A percentile compares a stretch with the other conserved stretches of the same genome.
phyloP scores from a whole-genome alignment of 1,284 basidiomycete species.

The Pholiota adiposa region DNA sequence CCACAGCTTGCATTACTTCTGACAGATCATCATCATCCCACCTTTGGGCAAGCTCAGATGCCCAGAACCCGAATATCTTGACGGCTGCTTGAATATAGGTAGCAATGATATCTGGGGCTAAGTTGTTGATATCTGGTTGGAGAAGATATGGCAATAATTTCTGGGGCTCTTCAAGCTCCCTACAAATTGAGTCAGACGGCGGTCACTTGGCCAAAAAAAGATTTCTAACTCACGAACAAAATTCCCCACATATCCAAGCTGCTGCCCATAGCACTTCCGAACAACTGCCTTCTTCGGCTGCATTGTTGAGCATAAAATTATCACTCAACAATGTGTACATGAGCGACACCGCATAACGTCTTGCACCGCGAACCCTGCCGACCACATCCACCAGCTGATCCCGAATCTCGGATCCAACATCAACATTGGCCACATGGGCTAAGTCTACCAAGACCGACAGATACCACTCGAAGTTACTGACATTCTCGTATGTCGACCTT shows the following conservation, averaged over 20 bases:
- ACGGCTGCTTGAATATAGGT: conserved; percentile 83
- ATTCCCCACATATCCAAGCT: conserved; percentile 96
- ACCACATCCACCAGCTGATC: conserved; percentile 89
- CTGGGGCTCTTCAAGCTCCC: conserved; percentile 72
- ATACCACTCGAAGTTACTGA: conserved; percentile 97
- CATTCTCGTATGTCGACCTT: conserved; percentile 82
- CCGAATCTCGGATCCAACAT: conserved; percentile 76
- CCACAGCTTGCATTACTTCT: conserved; percentile 64
- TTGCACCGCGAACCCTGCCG: conserved; percentile 77
- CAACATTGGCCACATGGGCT: conserved; percentile 80
- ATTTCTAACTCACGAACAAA: conserved; percentile 60
- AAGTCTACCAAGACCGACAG: conserved; percentile 92
- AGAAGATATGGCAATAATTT: conserved; percentile 74
- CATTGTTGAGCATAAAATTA: conserved; percentile 68
- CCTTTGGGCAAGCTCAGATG: conserved; percentile 68
- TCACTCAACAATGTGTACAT: conserved; percentile 84
- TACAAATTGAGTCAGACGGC: conserved; percentile 31
- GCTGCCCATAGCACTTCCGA: conserved; percentile 89
- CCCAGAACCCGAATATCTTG: conserved; percentile 90
- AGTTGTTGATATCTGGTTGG: conserved; percentile 54
- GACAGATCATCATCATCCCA: conserved; percentile 78
- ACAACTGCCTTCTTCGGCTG: conserved; percentile 66
- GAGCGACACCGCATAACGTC: conserved; percentile 80
- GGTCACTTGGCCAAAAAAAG: conserved; percentile 2
- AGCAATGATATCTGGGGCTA: conserved; percentile 66